A percentile compares a stretch with the other conserved stretches of the same genome.
phyloP scores from a whole-genome alignment of 2,329 filamentous ascomycete genomes.

The Diplodia intermedia region DNA sequence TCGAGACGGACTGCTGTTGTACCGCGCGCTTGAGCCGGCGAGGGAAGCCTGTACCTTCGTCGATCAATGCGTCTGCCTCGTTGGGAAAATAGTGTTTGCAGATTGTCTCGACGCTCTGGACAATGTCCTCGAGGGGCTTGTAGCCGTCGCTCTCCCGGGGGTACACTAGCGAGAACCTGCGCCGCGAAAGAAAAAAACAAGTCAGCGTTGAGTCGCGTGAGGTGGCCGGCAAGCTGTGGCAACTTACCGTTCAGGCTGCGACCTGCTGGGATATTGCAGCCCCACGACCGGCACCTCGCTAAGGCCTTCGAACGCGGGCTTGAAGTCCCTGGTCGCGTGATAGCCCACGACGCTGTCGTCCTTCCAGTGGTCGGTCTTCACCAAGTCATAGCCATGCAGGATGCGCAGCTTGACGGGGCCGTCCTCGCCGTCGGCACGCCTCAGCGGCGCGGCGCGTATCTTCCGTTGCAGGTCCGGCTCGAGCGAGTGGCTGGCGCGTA shows the following conservation, averaged over 20 bases:
- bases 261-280: constrained; percentile 83
- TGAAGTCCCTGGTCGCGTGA: constrained; percentile 54
- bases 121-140: constrained; percentile 66
- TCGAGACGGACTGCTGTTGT: constrained; percentile 68
- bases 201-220: constrained; percentile 37
- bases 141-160: constrained; percentile 76
- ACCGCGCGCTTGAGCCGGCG: constrained; percentile 78
- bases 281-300: constrained; percentile 61
- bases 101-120: constrained; percentile 64
- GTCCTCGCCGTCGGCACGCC: constrained; percentile 34
- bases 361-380: constrained; percentile 45
- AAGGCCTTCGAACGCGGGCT: constrained; percentile 57
- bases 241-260: constrained; percentile 69
- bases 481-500: constrained; percentile 47
- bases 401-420: constrained; percentile 37
- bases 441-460: constrained; percentile 37
- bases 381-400: constrained; percentile 53
- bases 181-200: constrained; percentile 11
- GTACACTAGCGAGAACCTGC: constrained; percentile 74
- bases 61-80: constrained; percentile 69
- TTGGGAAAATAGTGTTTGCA: constrained; percentile 79
- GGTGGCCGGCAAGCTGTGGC: constrained; percentile 37
- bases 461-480: constrained; percentile 47
- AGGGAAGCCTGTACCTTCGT: constrained; percentile 75
- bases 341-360: constrained; percentile 27